phyloP scores from a whole-genome alignment of 305 asterid species.

The Plantago coronopus region DNA sequence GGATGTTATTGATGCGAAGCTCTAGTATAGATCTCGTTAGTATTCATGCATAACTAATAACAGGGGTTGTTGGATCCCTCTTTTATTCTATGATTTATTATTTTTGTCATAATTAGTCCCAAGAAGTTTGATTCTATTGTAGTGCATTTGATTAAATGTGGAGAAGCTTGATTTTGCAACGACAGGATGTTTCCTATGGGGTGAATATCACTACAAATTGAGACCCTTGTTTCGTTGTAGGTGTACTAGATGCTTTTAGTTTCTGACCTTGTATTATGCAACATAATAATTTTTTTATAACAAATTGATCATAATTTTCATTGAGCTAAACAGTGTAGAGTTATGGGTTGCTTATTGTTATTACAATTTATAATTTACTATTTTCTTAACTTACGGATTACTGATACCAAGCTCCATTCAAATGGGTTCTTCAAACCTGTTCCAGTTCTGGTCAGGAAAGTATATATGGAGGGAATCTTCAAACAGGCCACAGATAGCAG shows the following conservation, averaged over 20 bases:
- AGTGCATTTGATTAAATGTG: too few relatives aligned
- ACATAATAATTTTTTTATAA: constrained; percentile 1
- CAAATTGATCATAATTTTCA: background rate
- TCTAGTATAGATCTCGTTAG: background rate
- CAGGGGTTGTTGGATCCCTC: too few relatives aligned
- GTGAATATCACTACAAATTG: too few relatives aligned
- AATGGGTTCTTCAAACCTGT: constrained; percentile 24
- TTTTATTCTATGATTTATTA: too few relatives aligned
- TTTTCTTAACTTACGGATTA: background rate
- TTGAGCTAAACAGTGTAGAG: background rate
- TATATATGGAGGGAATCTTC: constrained; percentile 71
- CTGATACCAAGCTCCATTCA: constrained; percentile 14
- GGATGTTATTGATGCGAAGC: background rate
- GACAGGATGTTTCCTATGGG: too few relatives aligned
- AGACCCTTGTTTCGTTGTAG: too few relatives aligned
- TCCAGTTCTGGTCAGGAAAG: constrained; percentile 79
- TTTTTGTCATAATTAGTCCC: too few relatives aligned
- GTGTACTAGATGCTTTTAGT: too few relatives aligned
- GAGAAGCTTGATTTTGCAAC: too few relatives aligned
- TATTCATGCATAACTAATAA: background rate
- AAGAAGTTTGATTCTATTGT: too few relatives aligned
- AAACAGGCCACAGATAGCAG: constrained; percentile 77
- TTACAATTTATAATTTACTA: constrained; percentile 6
- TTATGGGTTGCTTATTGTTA: constrained; percentile 12
- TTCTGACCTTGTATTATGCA: constrained; percentile 5